A percentile compares a stretch with the other conserved stretches of the same genome.
These are phyloP conservation scores for Hymenoscyphus fructigenus DNA, from an alignment of 2,329 filamentous ascomycete species.

Conservation along the genomic window DNA sequence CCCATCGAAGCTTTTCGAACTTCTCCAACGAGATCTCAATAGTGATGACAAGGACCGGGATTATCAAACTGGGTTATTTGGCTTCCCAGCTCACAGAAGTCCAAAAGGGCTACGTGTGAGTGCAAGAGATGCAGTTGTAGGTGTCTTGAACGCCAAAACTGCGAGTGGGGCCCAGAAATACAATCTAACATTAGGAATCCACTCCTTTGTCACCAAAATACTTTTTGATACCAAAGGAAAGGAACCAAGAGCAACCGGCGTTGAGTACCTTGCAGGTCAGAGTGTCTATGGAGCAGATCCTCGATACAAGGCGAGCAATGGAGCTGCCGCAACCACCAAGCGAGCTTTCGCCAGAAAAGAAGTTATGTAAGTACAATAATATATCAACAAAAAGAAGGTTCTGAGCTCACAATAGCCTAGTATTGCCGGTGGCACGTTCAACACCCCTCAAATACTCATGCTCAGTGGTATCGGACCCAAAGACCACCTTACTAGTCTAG, in stretches of 20 bases:
- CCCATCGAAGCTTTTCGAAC: slow-evolving; percentile 17
- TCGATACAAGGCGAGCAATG: slow-evolving; percentile 34
- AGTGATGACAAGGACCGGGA: slow-evolving; percentile 25
- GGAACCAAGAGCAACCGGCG: slow-evolving; percentile 40
- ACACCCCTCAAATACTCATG: slow-evolving; percentile 47
- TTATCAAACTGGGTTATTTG: slow-evolving; percentile 26
- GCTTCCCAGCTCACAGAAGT: slow-evolving; percentile 28
- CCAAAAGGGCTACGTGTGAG: slow-evolving; percentile 23
- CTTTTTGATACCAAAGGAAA: slow-evolving; percentile 38
- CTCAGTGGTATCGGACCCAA: slow-evolving; percentile 44
- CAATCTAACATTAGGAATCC: slow-evolving; percentile 20
- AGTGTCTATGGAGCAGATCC: slow-evolving; percentile 45
- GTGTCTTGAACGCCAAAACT: slow-evolving; percentile 20
- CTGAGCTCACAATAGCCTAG: too few relatives aligned
- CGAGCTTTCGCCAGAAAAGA: slow-evolving; percentile 34
- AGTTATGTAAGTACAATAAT: slow-evolving; percentile 38
- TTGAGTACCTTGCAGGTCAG: slow-evolving; percentile 43
- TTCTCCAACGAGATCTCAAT: slow-evolving; percentile 28
- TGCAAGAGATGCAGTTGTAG: slow-evolving; percentile 30
- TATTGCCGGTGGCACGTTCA: slow-evolving; percentile 45
- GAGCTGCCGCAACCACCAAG: slow-evolving; percentile 21
- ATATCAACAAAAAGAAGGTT: too few relatives aligned
- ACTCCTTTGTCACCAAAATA: slow-evolving; percentile 41
- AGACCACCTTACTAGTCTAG: slow-evolving; percentile 39
- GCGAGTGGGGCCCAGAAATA: slow-evolving; percentile 24